These are phyloP conservation scores for Raphidocelis subcapitata DNA, from an alignment of 139 green algal species.

Conservation along the genomic window DNA sequence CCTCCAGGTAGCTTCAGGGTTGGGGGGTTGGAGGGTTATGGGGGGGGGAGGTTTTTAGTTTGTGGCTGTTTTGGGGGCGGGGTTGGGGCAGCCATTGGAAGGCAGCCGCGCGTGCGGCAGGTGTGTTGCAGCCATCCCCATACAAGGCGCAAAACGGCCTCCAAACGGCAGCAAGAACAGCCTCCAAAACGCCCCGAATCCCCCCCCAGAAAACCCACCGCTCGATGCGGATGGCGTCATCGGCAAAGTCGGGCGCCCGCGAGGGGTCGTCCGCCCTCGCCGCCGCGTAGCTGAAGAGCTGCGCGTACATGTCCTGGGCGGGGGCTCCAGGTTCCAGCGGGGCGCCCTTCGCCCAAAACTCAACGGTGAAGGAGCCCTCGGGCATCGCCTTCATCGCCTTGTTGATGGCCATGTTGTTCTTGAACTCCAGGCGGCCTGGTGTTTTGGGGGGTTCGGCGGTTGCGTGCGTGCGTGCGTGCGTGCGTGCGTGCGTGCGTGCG, in stretches of 20 bases:
- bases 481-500: no score
- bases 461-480: no score
- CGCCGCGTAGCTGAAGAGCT: conserved; percentile 55
- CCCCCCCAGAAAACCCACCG: conserved; percentile 43
- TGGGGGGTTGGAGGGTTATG: background rate
- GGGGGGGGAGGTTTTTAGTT: background rate
- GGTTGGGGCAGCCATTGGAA: no score
- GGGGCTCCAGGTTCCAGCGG: no score
- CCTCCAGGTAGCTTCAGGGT: conserved; percentile 28
- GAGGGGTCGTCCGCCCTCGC: conserved; percentile 11
- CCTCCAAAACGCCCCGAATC: background rate
- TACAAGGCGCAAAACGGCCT: no score
- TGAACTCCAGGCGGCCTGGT: conserved; percentile 53
- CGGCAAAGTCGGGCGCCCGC: conserved; percentile 53
- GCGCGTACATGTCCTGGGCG: conserved; percentile 18
- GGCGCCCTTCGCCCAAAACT: conserved; percentile 73
- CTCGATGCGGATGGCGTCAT: conserved; percentile 82
- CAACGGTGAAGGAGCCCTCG: conserved; percentile 64
- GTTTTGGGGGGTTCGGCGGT: no score
- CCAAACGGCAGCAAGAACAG: no score
- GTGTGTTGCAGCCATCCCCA: no score
- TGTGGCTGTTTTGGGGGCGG: no score
- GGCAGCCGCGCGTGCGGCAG: no score
- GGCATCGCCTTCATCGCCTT: conserved; percentile 55
- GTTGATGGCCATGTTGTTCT: conserved; percentile 84